Base-by-base conservation (phyloP, 345 rosid genomes). In the Kandelia obovata region DNA sequence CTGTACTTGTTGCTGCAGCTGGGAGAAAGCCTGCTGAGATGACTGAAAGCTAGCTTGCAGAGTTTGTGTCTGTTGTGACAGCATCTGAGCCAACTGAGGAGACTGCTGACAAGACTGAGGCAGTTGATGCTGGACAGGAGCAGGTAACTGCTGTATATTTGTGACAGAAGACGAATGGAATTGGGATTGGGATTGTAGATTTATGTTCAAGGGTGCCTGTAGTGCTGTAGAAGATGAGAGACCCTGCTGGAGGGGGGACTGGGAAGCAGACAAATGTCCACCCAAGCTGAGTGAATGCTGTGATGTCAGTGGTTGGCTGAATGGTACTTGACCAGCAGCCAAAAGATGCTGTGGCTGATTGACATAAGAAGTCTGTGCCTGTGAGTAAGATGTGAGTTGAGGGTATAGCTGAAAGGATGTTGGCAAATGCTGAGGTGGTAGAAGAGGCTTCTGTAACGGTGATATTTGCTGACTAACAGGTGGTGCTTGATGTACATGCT, bases 1-100 rank as follows among this genome's bases (percentile, higher is more conserved):
- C 83, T 90, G 97, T 67, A 88, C 69, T 73, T 92, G 92, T 73
- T 95, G 99, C 81, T 88, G 98, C 77, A 95, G 83, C 80, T 92
- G 92, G 63, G 99, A 92, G 81, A 95, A 87, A 47, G 94, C 88
- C 71, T 95, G 96, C 86, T 88, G 96, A 71, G 99, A 92, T 34
- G 99, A 90, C 64, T 90, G 97, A 78, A 88, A 82, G 73, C 86
- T 92, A 53, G 99, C 99, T 79, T 86, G 96, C 69, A 92, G 83
- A 71, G 82, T 80, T 78, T 95, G 98, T 5, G 90, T 88, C 77
- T 95, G 99, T 75, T 89, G 94, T 23, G 94, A 92, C 77, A 95
- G 65, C 88, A 88, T 88, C 82, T 90, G 96, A 72, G 98, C 97
- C 75, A 95, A 79, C 72, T 82, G 89, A 64, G 99, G 96, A 66